Base-by-base conservation (phyloP, 2,329 filamentous ascomycete species). In the Pseudocercospora vitis region DNA sequence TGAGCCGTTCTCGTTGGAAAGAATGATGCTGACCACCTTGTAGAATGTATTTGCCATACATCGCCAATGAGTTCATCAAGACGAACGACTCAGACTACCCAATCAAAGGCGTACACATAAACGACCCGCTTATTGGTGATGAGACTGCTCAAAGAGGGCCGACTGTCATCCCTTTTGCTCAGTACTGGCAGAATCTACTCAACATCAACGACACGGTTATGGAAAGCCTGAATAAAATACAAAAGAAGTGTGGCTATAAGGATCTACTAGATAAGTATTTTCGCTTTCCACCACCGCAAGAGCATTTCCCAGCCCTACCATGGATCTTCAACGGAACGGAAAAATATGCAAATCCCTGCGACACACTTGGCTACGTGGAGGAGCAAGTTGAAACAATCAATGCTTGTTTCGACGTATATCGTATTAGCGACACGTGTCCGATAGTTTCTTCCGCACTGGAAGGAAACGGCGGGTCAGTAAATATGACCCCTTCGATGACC, bases 201-300 rank as follows among this genome's bases (percentile, higher is more conserved):
- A 70, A 65, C 45, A 68, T 77, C 26, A 78, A 77, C 58, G 69
- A 73, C 4, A 72, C 71, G 0, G 74, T 74, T 62, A 61, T 74
- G 47, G 57, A 68, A 6, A 61, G 66, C 8, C 63, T 74, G 31
- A 67, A 70, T 24, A 56, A 66, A 12, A 61, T 61, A 2, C 63
- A 73, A 18, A 64, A 68, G 7, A 53, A 61, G 7, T 75, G 72
- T 59, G 69, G 69, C 50, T 74, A 72, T 62, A 65, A 67, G n/a
- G 51, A 63, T 21, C 73, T 80, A 63, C 64, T 85, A 23, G 69
- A 81, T 12, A 78, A 79, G 21, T 75, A 77, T 53, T 66, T 74
- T 19, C 60, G 53, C 0, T 74, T 68, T 44, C 72, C 73, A 18
- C 64, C 72, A 1, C 51, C 55, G 4, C 28, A 53, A 50, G 12